Evolutionary conservation across 2,329 filamentous ascomycete genomes (phyloP), one percentile per base, ranked within the genome.

Genomic region (Ascochyta clinopodiicola): DNA sequence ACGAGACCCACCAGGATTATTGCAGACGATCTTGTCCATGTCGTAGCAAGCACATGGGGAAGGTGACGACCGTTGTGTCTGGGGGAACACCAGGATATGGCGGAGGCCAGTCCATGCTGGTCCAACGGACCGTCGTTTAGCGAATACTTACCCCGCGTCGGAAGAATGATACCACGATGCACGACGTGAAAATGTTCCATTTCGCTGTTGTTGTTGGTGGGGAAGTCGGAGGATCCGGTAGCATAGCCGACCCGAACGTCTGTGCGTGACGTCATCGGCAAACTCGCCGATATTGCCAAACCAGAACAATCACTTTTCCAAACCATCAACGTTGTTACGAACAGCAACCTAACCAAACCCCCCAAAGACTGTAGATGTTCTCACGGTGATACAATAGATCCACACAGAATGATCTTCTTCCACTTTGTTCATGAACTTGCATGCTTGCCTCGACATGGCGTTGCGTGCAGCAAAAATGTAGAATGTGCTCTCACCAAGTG

Each of bases 391-490:
- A 4, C 22, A 24, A 4, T 4, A 24, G 22, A 24, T 24, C 22
- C 22, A 24, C 22, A 4, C 22, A 6, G 4, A 24, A 24, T 24
- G 4, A 4, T 24, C 6, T 24, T 24, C 22, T 24, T 24, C 22
- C 6, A 24, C 22, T 24, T 24, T 24, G 22, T 24, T 24, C 6
- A 24, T 24, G 6, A 24, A 24, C 22, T 24, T 24, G 22, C 4
- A 6, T 4, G 22, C 22, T 24, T 24, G 22, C 22, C 22, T 24
- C 1, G 83, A 82, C 27, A 89, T 72, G 8, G 86, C 74, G 66
- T 91, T 92, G 67, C 82, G 84, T 4, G 82, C 86, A 1, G 83
- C 89, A 63, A 92, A 92, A 45, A 92, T 86, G 69, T 91, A 89
- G 1, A 91, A 78, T 0, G 88, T 91, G 67, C 89, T 90, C 59